Base-by-base conservation (phyloP, 805 yeast genomes). In the Clavispora phyllophila region DNA sequence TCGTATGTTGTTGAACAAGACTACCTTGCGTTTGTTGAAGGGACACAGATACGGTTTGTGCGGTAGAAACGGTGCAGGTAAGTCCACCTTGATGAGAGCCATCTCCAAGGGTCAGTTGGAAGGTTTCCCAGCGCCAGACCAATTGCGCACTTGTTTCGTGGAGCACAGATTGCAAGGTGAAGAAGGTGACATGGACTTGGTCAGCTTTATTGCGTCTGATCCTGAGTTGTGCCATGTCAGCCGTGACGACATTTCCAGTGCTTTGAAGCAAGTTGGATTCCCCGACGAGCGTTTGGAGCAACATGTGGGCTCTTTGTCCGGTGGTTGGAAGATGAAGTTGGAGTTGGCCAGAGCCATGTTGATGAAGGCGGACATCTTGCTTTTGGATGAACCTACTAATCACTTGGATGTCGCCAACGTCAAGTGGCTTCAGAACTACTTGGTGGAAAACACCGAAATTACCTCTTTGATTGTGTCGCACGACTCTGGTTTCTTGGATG, bases 271-370 rank as follows among this genome's bases (percentile, higher is more conserved):
- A 39, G 98, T 91, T 64, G 98, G 98, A 2, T 91, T 91, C 65
- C 83, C 93, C 53, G 93, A 84, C 43, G 91, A 83, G 60, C 82
- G 96, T 72, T 79, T 95, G 63, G 77, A 78, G 24, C 97, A 90
- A 69, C 78, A 87, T 37, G 96, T 93, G 44, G 96, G 96, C 31
- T 87, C 97, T 2, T 73, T 91, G 46, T 87, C 96, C 35, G 99
- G 99, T 67, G 99, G 99, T 66, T 91, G 99, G 99, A 93, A 93
- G 70, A 91, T 91, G 99, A 91, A 91, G 71, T 78, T 91, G 54
- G 98, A 90, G 69, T 75, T 91, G 58, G 99, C 98, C n/a, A 84
- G 97, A 72, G 99, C 98, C 28, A 90, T 91, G 96, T 74, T 91
- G 55, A 87, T 89, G 88, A 88, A 83, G 66, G 99, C 98, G 27